Percentiles rank a stretch among this genome's conserved stretches.
phyloP scores from a whole-genome alignment of 2,329 filamentous ascomycete species.

The Microdochium trichocladiopsis region DNA sequence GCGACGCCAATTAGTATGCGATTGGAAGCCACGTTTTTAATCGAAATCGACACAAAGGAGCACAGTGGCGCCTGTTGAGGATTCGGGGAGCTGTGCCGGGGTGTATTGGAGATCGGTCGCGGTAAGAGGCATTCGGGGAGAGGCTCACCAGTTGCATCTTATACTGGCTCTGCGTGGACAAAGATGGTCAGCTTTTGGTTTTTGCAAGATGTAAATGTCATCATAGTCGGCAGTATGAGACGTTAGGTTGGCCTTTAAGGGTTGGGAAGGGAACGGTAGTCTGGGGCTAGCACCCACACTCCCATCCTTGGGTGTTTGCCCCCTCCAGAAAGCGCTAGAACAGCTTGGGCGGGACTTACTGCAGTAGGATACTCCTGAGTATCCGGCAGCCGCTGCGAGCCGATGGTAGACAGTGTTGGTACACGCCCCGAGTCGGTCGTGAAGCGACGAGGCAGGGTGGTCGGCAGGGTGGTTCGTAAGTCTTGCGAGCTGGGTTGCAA shows the following conservation, averaged over 20 bases:
- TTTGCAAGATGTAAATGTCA: neutral
- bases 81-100: neutral
- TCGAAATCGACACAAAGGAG: neutral
- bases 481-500: slow-evolving; percentile 54
- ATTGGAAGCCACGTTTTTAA: neutral
- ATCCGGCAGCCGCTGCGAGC: slow-evolving; percentile 40
- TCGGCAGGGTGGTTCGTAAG: slow-evolving; percentile 62
- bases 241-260: neutral
- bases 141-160: slow-evolving; percentile 65
- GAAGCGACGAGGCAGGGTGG: slow-evolving; percentile 62
- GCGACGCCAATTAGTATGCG: slow-evolving; percentile 26
- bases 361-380: slow-evolving; percentile 40
- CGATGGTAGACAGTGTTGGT: slow-evolving; percentile 64
- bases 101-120: neutral
- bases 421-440: slow-evolving; percentile 85
- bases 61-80: slow-evolving; percentile 2
- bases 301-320: neutral
- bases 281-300: neutral
- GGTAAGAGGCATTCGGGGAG: neutral
- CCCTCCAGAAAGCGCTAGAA: neutral
- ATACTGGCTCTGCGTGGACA: slow-evolving; percentile 18
- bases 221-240: slow-evolving; percentile 1
- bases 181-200: neutral
- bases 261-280: neutral
- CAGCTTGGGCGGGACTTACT: slow-evolving; percentile 12